Evolutionary conservation across 1,284 basidiomycete species (phyloP).

Genomic region (Cryptococcus amylolentus): DNA sequence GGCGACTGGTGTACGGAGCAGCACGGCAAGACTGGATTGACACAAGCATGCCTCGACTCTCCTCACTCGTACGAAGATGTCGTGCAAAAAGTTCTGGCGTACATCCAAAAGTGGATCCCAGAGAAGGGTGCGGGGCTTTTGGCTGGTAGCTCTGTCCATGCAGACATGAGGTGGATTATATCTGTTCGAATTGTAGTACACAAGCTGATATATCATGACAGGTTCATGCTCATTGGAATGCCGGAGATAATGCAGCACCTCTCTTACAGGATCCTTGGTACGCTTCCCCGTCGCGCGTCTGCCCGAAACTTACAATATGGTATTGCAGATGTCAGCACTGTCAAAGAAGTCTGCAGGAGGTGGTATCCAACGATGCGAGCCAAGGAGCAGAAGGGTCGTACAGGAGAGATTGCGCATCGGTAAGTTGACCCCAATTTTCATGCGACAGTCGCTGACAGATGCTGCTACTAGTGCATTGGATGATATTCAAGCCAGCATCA

Average conservation of each 20-base stretch:
- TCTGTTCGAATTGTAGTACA: not conserved
- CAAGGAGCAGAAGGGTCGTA: constrained; percentile 28
- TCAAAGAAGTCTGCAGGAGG: constrained; percentile 52
- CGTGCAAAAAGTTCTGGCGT: constrained; percentile 46
- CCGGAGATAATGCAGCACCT: constrained; percentile 51
- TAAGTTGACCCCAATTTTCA: constrained; percentile 10
- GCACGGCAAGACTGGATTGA: constrained; percentile 49
- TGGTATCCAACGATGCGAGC: constrained; percentile 48
- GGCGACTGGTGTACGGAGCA: constrained; percentile 49
- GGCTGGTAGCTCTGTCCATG: constrained; percentile 54
- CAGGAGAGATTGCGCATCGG: constrained; percentile 41
- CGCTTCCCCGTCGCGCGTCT: constrained; percentile 6
- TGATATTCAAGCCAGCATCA: constrained; percentile 52
- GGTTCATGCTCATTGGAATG: constrained; percentile 51
- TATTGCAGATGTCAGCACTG: constrained; percentile 40
- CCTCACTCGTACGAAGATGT: constrained; percentile 48
- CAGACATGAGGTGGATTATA: constrained; percentile 48
- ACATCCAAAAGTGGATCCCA: constrained; percentile 53
- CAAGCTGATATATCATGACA: constrained; percentile 11
- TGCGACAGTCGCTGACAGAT: not conserved
- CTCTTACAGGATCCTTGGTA: constrained; percentile 54
- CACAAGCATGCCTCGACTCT: constrained; percentile 43
- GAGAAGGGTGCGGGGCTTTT: constrained; percentile 48
- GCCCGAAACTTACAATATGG: not conserved
- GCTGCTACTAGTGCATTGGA: constrained; percentile 47